phyloP scores from a whole-genome alignment of 441 rosid genomes.

The Brassica hybrid region DNA sequence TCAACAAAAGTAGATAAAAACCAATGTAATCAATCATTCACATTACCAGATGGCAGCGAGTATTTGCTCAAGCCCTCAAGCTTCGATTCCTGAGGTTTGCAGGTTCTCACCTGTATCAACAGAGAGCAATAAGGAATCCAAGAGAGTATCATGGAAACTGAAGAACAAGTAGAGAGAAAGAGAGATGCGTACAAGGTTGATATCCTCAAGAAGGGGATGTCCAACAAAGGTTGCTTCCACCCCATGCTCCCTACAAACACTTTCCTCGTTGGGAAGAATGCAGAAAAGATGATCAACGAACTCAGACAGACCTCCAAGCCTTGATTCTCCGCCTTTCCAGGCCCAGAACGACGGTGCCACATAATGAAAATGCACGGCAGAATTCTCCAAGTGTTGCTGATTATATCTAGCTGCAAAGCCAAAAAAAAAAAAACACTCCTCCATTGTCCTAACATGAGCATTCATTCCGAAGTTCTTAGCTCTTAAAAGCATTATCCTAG shows the following conservation, averaged over 20 bases:
- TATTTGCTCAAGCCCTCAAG: slow-evolving; percentile 47
- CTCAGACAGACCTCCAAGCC: slow-evolving; percentile 65
- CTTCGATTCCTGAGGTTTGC: slow-evolving; percentile 45
- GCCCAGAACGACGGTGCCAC: slow-evolving; percentile 99
- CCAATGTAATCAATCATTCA: slow-evolving; percentile 12
- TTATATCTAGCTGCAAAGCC: slow-evolving; percentile 72
- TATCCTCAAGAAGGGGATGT: slow-evolving; percentile 84
- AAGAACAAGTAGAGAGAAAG: slow-evolving; percentile 18
- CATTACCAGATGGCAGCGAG: slow-evolving; percentile 66
- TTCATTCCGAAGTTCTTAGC: no score
- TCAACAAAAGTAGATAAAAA: slow-evolving; percentile 18
- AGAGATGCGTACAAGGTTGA: slow-evolving; percentile 56
- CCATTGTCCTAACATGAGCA: no score
- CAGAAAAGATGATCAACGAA: slow-evolving; percentile 90
- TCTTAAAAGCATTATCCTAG: no score
- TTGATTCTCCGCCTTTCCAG: slow-evolving; percentile 92
- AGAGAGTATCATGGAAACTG: slow-evolving; percentile 17
- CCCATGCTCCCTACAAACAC: slow-evolving; percentile 66
- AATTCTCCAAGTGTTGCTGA: slow-evolving; percentile 35
- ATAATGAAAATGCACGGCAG: slow-evolving; percentile 75
- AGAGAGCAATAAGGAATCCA: neutral
- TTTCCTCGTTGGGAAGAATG: slow-evolving; percentile 83
- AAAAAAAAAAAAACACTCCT: slow-evolving; percentile 50
- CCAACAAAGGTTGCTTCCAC: slow-evolving; percentile 83
- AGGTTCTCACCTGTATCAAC: slow-evolving; percentile 51